Percentiles rank a stretch among this genome's conserved stretches.
Evolutionary conservation across 148 eudicot species (phyloP).

Genomic region (Arbutus unedo): DNA sequence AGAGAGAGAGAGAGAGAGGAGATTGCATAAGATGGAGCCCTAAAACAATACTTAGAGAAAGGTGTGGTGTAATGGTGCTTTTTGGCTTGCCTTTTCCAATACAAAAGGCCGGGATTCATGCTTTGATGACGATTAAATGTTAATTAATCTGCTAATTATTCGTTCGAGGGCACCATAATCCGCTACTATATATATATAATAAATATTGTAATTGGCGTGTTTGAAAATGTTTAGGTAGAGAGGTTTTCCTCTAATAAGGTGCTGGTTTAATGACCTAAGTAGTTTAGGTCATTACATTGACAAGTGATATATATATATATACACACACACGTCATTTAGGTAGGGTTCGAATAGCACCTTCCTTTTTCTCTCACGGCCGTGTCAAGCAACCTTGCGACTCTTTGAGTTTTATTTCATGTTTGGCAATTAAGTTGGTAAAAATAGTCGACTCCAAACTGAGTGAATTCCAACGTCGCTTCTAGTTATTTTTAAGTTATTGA

Average conservation of each 20-base stretch:
- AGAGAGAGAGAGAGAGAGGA: neutral
- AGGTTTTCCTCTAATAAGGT: neutral
- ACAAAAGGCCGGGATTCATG: constrained; percentile 9
- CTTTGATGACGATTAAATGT: constrained; percentile 6
- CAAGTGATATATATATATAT: neutral
- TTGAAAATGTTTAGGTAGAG: constrained; percentile 7
- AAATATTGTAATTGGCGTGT: neutral
- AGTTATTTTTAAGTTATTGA: too few relatives aligned
- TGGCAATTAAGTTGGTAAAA: neutral
- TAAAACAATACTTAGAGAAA: neutral
- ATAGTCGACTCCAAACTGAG: neutral
- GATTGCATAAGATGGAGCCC: neutral
- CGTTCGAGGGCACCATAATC: neutral
- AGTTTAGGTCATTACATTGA: constrained; percentile 5
- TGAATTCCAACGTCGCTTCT: too few relatives aligned
- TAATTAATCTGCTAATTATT: neutral
- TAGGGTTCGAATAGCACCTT: neutral
- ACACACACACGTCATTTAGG: neutral
- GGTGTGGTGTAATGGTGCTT: neutral
- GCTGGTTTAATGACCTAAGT: constrained; percentile 7
- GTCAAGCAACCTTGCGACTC: neutral
- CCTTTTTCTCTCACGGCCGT: neutral
- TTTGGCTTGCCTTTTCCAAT: neutral
- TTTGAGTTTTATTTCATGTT: neutral
- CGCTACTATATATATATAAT: neutral